Percentiles rank a stretch among this genome's conserved stretches.
These are phyloP conservation scores for Cryptococcus hybrid DNA, from an alignment of 1,284 basidiomycete species.

Conservation along the genomic window DNA sequence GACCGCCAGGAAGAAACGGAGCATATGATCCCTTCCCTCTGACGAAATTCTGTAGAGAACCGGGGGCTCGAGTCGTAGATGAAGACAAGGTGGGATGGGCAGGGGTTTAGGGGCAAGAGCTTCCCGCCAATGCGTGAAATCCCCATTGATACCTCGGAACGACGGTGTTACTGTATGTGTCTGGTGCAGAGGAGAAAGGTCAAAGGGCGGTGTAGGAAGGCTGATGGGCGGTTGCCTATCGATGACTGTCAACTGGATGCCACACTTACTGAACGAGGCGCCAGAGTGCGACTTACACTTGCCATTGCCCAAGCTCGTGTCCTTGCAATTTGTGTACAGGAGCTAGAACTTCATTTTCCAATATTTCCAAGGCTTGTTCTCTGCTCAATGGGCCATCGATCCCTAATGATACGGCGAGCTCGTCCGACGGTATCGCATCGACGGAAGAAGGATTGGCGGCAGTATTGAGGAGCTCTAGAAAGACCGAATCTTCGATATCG, in stretches of 20 bases:
- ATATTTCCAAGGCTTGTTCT: slow-evolving; percentile 20
- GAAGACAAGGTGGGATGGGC: slow-evolving; percentile 70
- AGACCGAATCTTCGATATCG: slow-evolving; percentile 4
- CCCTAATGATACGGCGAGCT: slow-evolving; percentile 32
- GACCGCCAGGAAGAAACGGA: slow-evolving; percentile 87
- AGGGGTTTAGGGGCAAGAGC: slow-evolving; percentile 51
- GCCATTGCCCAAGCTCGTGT: slow-evolving; percentile 39
- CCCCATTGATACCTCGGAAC: slow-evolving; percentile 72
- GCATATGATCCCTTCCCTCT: slow-evolving; percentile 88
- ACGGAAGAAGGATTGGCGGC: slow-evolving; percentile 19
- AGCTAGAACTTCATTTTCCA: slow-evolving; percentile 39
- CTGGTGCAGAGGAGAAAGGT: slow-evolving; percentile 65
- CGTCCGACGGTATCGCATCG: slow-evolving; percentile 23
- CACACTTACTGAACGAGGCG: background rate
- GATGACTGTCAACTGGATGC: slow-evolving; percentile 44
- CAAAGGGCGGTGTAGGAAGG: slow-evolving; percentile 54
- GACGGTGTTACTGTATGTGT: slow-evolving; percentile 76
- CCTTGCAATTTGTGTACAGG: slow-evolving; percentile 37
- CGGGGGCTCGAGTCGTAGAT: slow-evolving; percentile 78
- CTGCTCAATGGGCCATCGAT: slow-evolving; percentile 25
- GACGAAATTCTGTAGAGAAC: slow-evolving; percentile 74
- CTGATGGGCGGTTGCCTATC: slow-evolving; percentile 31
- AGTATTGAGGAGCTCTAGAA: slow-evolving; percentile 26
- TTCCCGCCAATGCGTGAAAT: slow-evolving; percentile 76
- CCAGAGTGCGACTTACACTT: slow-evolving; percentile 24